Evolutionary conservation across 495 filamentous ascomycete genomes (phyloP).

Genomic region (Podospora bellae-mahoneyi): DNA sequence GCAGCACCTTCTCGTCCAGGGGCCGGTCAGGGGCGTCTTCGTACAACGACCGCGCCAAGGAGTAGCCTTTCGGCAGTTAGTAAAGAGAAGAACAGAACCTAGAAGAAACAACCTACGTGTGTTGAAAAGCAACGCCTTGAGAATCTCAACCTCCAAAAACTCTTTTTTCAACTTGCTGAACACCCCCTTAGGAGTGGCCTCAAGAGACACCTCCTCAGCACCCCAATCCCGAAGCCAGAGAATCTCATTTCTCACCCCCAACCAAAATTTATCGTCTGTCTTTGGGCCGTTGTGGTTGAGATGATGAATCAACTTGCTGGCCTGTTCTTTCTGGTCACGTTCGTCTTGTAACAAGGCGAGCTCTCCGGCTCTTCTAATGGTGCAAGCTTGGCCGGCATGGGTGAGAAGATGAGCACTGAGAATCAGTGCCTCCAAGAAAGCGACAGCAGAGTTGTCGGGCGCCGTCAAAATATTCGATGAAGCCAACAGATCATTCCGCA

Average conservation of each 20-base stretch:
- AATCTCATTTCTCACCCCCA: conserved; percentile 59
- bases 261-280: conserved; percentile 67
- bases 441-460: conserved; percentile 57
- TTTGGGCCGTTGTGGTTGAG: conserved; percentile 48
- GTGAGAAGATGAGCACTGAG: conserved; percentile 65
- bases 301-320: conserved; percentile 59
- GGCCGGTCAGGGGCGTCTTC: conserved; percentile 51
- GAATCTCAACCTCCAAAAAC: conserved; percentile 67
- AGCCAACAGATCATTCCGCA: conserved; percentile 56
- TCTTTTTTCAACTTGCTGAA: conserved; percentile 64
- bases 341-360: conserved; percentile 55
- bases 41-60: conserved; percentile 68
- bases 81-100: conserved; percentile 20
- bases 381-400: conserved; percentile 56
- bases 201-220: conserved; percentile 39
- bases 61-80: conserved; percentile 51
- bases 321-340: conserved; percentile 62
- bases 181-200: conserved; percentile 53
- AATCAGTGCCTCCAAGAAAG: conserved; percentile 64
- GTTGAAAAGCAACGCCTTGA: conserved; percentile 69
- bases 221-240: conserved; percentile 85
- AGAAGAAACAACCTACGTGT: conserved; percentile 50
- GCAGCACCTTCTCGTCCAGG: conserved; percentile 51
- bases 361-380: conserved; percentile 57
- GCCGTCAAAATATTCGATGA: conserved; percentile 64